phyloP scores from a whole-genome alignment of 768 basidiomycete genomes.

The Lanmaoa rubissima region DNA sequence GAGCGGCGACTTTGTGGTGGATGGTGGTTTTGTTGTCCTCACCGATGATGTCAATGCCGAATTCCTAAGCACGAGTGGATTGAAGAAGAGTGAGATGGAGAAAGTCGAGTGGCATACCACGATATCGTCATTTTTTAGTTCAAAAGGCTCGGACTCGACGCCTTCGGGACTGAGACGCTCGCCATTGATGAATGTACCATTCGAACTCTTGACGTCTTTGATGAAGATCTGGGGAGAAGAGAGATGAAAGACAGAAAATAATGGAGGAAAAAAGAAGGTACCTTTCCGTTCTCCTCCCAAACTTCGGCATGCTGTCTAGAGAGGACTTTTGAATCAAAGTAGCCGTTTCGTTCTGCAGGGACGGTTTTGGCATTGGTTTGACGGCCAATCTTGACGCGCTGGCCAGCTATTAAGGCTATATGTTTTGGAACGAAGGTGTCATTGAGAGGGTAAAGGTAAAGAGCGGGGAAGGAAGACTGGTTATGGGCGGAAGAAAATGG shows the following conservation, averaged over 20 bases:
- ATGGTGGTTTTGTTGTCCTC: slow-evolving; percentile 98
- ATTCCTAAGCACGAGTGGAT: slow-evolving; percentile 61
- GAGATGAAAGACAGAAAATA: slow-evolving; percentile 11
- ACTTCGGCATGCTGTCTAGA: slow-evolving; percentile 96
- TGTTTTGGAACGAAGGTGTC: slow-evolving; percentile 95
- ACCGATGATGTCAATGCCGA: slow-evolving; percentile 97
- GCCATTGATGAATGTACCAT: slow-evolving; percentile 97
- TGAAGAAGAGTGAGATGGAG: slow-evolving; percentile 5
- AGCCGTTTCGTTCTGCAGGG: slow-evolving; percentile 90
- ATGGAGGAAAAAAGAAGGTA: slow-evolving; percentile 30
- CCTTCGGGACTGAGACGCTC: slow-evolving; percentile 89
- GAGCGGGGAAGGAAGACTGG: slow-evolving; percentile 37
- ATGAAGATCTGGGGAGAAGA: slow-evolving; percentile 74
- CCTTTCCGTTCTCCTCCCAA: slow-evolving; percentile 93
- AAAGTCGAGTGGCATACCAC: slow-evolving; percentile 61
- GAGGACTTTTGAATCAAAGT: slow-evolving; percentile 94
- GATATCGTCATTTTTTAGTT: slow-evolving; percentile 93
- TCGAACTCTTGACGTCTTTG: slow-evolving; percentile 97
- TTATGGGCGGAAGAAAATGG: slow-evolving; percentile 31
- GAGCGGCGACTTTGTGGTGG: slow-evolving; percentile 97
- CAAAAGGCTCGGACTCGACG: slow-evolving; percentile 87
- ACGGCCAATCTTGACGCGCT: slow-evolving; percentile 87
- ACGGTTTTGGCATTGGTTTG: slow-evolving; percentile 96
- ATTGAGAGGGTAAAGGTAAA: slow-evolving; percentile 87
- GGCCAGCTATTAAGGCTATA: slow-evolving; percentile 65